Evolutionary conservation across 2,329 filamentous ascomycete genomes (phyloP).

Genomic region (Arthroderma uncinatum): DNA sequence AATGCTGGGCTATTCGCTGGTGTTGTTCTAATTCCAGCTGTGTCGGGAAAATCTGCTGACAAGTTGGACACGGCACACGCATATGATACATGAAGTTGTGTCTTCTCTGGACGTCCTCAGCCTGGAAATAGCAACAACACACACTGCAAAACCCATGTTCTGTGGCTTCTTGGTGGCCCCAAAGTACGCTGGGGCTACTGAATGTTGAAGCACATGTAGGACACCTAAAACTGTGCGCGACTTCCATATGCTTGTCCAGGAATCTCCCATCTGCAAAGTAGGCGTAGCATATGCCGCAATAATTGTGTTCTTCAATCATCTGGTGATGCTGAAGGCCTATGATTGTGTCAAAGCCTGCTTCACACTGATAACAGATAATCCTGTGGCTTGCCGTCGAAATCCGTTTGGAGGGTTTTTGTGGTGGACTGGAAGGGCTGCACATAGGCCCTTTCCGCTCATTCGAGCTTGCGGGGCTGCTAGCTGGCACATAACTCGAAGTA

Average conservation of each 20-base stretch:
- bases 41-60: neutral
- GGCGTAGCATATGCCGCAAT: constrained; percentile 12
- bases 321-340: constrained; percentile 15
- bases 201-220: constrained; percentile 5
- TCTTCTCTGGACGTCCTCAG: neutral
- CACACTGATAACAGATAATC: constrained; percentile 13
- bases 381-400: neutral
- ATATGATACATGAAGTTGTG: constrained; percentile 6
- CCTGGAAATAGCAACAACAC: constrained; percentile 13
- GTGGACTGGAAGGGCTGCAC: neutral
- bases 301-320: constrained; percentile 12
- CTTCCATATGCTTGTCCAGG: constrained; percentile 9
- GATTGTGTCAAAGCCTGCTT: constrained; percentile 8
- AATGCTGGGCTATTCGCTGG: neutral
- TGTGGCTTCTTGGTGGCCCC: constrained; percentile 10
- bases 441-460: neutral
- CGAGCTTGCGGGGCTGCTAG: neutral
- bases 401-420: neutral
- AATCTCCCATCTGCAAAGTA: constrained; percentile 12
- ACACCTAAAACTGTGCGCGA: constrained; percentile 12
- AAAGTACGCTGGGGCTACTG: constrained; percentile 3
- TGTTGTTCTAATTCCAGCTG: neutral
- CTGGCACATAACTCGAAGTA: neutral
- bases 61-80: neutral
- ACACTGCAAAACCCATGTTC: constrained; percentile 12